These are phyloP conservation scores for Coffea humblotiana DNA, from an alignment of 305 asterid species.

Conservation along the genomic window DNA sequence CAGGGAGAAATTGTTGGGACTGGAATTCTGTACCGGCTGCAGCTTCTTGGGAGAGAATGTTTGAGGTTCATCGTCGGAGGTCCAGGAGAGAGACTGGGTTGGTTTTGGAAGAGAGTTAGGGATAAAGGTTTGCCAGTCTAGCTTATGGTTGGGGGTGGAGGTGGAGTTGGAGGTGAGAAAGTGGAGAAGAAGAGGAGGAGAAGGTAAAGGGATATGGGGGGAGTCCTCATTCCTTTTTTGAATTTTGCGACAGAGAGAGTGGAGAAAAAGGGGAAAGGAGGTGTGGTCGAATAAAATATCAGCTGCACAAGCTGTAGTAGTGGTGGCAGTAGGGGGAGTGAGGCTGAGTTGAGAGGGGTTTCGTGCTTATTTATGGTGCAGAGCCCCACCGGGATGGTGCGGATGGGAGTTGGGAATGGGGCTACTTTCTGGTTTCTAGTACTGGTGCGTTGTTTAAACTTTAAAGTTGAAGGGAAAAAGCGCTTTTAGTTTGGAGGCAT, in stretches of 20 bases:
- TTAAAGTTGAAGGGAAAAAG: too few species aligned
- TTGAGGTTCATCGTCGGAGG: conserved; percentile 3
- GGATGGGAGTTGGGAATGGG: too few species aligned
- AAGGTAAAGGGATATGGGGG: background rate
- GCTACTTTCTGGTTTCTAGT: too few species aligned
- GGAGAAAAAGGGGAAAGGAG: background rate
- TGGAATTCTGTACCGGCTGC: background rate
- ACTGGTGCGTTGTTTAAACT: too few species aligned
- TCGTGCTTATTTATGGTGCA: too few species aligned
- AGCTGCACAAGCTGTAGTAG: background rate
- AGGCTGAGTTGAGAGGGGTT: background rate
- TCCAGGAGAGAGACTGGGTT: conserved; percentile 26
- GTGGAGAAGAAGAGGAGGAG: background rate
- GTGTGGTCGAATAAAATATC: conserved; percentile 25
- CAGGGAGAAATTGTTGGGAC: conserved; percentile 15
- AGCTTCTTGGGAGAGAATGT: background rate
- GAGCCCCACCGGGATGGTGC: too few species aligned
- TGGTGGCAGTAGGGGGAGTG: background rate
- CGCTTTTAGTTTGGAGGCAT: too few species aligned
- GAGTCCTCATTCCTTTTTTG: background rate
- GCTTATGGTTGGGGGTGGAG: background rate
- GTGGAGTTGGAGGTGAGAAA: conserved; percentile 9
- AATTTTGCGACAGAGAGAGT: background rate
- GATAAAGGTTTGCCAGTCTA: conserved; percentile 22
- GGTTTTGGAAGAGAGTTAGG: conserved; percentile 33